A percentile compares a stretch with the other conserved stretches of the same genome.
Evolutionary conservation across 2,329 filamentous ascomycete species (phyloP).

Genomic region (Penicillium psychrosexuale): DNA sequence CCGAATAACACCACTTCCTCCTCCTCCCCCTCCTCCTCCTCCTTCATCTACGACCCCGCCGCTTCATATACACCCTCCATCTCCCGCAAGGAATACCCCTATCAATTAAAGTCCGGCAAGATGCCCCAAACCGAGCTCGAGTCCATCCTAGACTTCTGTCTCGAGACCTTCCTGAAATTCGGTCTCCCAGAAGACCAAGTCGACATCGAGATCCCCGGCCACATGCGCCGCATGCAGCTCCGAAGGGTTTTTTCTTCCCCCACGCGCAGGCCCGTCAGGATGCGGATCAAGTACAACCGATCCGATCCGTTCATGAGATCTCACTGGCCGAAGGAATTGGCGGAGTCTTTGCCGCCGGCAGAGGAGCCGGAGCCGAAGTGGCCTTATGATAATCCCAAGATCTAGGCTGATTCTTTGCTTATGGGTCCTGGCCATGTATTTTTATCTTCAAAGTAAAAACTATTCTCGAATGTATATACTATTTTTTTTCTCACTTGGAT

Average conservation of each 20-base stretch:
- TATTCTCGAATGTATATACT: constrained; percentile 14
- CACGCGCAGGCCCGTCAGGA: background rate
- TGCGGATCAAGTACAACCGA: constrained; percentile 9
- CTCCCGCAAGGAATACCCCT: constrained; percentile 7
- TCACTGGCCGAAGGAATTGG: constrained; percentile 6
- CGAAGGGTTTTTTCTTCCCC: constrained; percentile 13
- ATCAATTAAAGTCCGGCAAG: constrained; percentile 3
- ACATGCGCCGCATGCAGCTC: constrained; percentile 25
- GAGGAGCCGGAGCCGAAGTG: background rate
- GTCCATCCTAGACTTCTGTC: constrained; percentile 35
- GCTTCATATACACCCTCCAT: constrained; percentile 5
- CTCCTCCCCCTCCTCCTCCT: background rate
- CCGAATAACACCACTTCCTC: background rate
- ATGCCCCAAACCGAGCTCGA: constrained; percentile 19
- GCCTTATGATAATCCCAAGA: background rate
- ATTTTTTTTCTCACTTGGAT: background rate
- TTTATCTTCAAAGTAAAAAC: constrained; percentile 5
- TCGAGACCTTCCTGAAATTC: constrained; percentile 29
- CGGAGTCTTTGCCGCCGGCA: background rate
- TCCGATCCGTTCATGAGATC: constrained; percentile 16
- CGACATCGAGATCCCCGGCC: constrained; percentile 34
- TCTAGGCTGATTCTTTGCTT: background rate
- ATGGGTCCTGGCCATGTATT: background rate
- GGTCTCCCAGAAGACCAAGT: constrained; percentile 31
- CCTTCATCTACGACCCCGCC: constrained; percentile 5